Base-by-base conservation (phyloP, 1,139 yeast species). In the Saccharomyces uvarum region DNA sequence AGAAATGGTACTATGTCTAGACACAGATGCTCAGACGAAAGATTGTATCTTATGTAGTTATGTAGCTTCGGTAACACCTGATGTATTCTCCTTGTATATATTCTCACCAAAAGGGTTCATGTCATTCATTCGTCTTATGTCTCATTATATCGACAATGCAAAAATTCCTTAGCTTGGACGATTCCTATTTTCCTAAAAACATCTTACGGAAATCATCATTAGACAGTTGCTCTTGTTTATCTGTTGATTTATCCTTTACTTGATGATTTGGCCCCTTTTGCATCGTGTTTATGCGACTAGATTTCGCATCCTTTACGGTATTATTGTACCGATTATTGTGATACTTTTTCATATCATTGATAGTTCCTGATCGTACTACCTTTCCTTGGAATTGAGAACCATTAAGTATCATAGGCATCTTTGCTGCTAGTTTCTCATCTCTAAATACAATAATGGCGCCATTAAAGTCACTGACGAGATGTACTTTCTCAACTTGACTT, bases 371-470 rank as follows among this genome's bases (percentile, higher is more conserved):
- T 19, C 64, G 61, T 1, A 83, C 61, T 0, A 53, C 51, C 29
- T 63, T 67, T 0, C 72, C 77, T 11, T 75, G 77, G 27, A 80
- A 70, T 7, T 57, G 62, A 9, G 61, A 61, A 0, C 82, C 80
- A 46, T 78, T 76, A n/a, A 84, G 62, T 2, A 69, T 68, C 67
- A 86, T 66, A 0, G 76, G 70, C 0, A 86, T 86, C 54, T 70
- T 76, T 0, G 95, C 93, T 2, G 87, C 80, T 54, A 77, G 78
- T 8, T 71, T 66, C 0, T 75, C 73, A 4, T 68, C 69, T 26
- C 65, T 69, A 61, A 81, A 83, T 60, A 81, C 81, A 2, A 86
- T 75, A 14, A 81, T 63, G 0, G 86, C 88, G 2, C 79, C 80
- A 2, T 70, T 68, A n/a, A 68, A 63, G 32, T 75, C 78, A 0